Percentiles rank a stretch among this genome's conserved stretches.
These are phyloP conservation scores for Nigrospora sphaerica DNA, from an alignment of 2,329 filamentous ascomycete species.

Conservation along the genomic window DNA sequence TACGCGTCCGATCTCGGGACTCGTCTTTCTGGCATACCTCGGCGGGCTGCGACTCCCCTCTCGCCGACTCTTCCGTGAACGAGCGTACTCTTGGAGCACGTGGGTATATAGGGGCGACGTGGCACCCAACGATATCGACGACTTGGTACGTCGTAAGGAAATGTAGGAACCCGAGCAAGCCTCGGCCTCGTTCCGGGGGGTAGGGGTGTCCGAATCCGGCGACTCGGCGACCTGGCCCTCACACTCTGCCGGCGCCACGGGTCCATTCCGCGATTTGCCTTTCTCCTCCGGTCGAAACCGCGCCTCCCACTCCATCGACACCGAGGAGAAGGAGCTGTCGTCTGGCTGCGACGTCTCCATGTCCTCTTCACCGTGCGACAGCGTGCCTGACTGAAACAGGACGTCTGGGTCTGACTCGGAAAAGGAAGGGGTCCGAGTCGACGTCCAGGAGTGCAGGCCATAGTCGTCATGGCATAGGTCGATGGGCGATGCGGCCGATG, in stretches of 20 bases:
- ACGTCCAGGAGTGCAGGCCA: constrained; percentile 25
- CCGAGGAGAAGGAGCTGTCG: constrained; percentile 34
- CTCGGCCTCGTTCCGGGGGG: constrained; percentile 29
- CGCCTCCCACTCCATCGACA: constrained; percentile 37
- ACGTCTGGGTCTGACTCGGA: constrained; percentile 41
- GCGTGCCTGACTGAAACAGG: constrained; percentile 22
- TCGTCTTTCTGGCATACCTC: constrained; percentile 30
- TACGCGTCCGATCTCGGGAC: constrained; percentile 40
- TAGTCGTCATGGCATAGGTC: constrained; percentile 26
- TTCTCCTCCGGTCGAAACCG: constrained; percentile 12
- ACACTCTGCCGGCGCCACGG: constrained; percentile 10
- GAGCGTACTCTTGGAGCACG: constrained; percentile 14
- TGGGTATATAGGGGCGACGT: constrained; percentile 17
- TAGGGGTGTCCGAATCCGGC: constrained; percentile 36
- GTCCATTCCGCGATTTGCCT: constrained; percentile 2
- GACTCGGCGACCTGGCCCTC: constrained; percentile 25
- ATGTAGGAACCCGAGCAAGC: constrained; percentile 23
- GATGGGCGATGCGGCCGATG: constrained; percentile 28
- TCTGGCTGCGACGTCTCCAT: constrained; percentile 35
- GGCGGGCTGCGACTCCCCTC: constrained; percentile 28
- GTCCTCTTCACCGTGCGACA: constrained; percentile 32
- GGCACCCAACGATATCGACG: constrained; percentile 16
- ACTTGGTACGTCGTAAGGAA: constrained; percentile 1
- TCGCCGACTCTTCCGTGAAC: constrained; percentile 19
- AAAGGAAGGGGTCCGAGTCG: constrained; percentile 43